phyloP scores from a whole-genome alignment of 305 asterid species.

The Plantago rigida region DNA sequence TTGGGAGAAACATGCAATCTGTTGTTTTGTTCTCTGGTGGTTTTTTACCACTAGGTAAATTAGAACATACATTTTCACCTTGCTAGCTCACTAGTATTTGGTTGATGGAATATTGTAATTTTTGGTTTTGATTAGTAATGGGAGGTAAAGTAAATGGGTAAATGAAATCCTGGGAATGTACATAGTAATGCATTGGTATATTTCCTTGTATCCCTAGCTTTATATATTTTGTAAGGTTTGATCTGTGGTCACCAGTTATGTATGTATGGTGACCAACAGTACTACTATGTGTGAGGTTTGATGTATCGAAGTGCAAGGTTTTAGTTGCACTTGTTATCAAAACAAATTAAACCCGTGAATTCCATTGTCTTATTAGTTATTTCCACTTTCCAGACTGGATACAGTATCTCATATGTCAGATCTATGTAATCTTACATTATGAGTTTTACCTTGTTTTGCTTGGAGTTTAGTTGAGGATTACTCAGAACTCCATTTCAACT shows the following conservation, averaged over 20 bases:
- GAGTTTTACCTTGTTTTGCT: no score
- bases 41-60: background rate
- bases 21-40: slow-evolving; percentile 26
- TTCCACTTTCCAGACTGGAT: no score
- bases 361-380: background rate
- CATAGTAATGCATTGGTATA: slow-evolving; percentile 27
- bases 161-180: slow-evolving; percentile 26
- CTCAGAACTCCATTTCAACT: no score
- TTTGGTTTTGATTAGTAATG: background rate
- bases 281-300: slow-evolving; percentile 18
- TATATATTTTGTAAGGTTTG: slow-evolving; percentile 21
- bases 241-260: slow-evolving; percentile 19
- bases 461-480: no score
- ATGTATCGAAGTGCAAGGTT: slow-evolving; percentile 41
- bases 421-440: no score
- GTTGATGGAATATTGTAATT: slow-evolving; percentile 1
- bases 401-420: no score
- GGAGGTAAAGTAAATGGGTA: slow-evolving; percentile 14
- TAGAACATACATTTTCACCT: background rate
- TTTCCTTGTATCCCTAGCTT: slow-evolving; percentile 19
- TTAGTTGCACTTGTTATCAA: slow-evolving; percentile 32
- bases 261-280: slow-evolving; percentile 20
- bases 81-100: background rate
- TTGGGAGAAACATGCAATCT: slow-evolving; percentile 17
- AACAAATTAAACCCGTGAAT: background rate